Percentiles rank a stretch among this genome's conserved stretches.
These are phyloP conservation scores for Geosmithia putterillii DNA, from an alignment of 2,329 filamentous ascomycete species.

Conservation along the genomic window DNA sequence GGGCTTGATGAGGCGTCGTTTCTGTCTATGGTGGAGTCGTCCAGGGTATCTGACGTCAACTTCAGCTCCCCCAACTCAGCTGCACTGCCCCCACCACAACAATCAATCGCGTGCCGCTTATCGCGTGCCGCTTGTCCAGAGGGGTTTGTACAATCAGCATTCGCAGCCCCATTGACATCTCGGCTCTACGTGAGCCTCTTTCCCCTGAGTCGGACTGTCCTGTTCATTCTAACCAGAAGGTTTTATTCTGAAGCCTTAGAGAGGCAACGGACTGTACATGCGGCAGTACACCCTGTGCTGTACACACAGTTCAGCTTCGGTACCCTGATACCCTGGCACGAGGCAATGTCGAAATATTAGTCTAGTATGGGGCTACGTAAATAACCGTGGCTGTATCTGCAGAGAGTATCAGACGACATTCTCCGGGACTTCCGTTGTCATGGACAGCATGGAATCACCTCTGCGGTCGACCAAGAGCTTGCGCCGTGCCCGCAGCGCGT, in stretches of 20 bases:
- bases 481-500: slow-evolving; percentile 1
- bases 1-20: neutral
- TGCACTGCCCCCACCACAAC: neutral
- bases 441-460: neutral
- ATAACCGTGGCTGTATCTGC: neutral
- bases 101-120: neutral
- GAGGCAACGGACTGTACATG: neutral
- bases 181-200: neutral
- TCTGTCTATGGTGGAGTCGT: neutral
- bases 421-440: neutral
- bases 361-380: neutral
- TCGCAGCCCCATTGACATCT: neutral
- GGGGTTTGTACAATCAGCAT: neutral
- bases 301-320: neutral
- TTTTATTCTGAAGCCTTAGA: neutral
- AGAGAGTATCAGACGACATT: neutral
- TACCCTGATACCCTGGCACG: neutral
- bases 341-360: neutral
- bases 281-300: neutral
- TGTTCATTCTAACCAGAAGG: neutral
- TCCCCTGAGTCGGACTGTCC: neutral
- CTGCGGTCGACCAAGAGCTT: neutral
- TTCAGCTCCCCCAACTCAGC: neutral
- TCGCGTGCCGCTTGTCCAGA: neutral
- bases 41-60: neutral